Evolutionary conservation across 352 stramenopile genomes (phyloP).

Genomic region (Phytophthora constricta): DNA sequence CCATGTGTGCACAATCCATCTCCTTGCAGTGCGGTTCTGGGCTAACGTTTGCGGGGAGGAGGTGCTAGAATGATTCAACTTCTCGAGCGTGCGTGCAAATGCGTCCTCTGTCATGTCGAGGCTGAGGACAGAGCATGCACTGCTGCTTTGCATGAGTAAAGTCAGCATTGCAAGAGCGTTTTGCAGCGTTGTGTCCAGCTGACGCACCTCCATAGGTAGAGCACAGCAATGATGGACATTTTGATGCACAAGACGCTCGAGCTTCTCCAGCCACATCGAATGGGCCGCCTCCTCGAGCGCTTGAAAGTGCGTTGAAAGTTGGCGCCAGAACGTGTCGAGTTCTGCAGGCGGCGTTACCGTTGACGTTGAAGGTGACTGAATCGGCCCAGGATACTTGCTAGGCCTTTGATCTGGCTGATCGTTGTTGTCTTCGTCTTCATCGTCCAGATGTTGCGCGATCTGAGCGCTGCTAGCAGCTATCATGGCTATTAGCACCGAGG

Average conservation of each 20-base stretch:
- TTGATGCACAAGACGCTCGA: conserved; percentile 63
- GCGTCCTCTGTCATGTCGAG: conserved; percentile 19
- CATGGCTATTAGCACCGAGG: conserved; percentile 10
- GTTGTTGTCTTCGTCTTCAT: conserved; percentile 39
- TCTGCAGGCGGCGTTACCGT: not conserved
- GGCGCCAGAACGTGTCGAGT: conserved; percentile 28
- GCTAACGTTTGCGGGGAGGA: conserved; percentile 32
- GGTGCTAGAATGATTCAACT: conserved; percentile 29
- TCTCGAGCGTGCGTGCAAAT: conserved; percentile 33
- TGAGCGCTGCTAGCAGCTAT: not conserved
- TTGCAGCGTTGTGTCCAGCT: conserved; percentile 44
- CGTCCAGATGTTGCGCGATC: not conserved
- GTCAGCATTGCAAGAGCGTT: conserved; percentile 16
- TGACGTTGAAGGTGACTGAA: not conserved
- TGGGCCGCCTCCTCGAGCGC: conserved; percentile 32
- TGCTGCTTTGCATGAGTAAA: conserved; percentile 31
- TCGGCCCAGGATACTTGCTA: too few species aligned
- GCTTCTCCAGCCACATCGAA: conserved; percentile 40
- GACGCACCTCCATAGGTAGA: conserved; percentile 27
- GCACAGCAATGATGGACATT: conserved; percentile 65
- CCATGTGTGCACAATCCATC: conserved; percentile 42
- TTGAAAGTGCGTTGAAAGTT: conserved; percentile 28
- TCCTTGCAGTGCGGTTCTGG: conserved; percentile 41
- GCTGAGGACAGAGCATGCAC: conserved; percentile 6
- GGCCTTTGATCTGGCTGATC: conserved; percentile 22